phyloP scores from a whole-genome alignment of 78 protist genomes.

The Guillardia theta region DNA sequence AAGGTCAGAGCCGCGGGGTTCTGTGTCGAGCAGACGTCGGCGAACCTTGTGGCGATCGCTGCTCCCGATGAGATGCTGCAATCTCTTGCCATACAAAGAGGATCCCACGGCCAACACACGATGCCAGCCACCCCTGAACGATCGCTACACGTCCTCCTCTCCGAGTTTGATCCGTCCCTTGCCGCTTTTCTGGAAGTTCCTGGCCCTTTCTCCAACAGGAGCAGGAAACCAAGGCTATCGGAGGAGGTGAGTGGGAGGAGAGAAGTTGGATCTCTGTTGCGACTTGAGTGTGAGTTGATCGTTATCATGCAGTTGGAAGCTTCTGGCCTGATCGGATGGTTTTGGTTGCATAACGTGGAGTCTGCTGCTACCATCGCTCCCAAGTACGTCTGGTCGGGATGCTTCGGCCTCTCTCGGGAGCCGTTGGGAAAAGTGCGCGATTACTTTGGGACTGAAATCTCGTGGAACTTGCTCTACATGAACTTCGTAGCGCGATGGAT shows the following conservation, averaged over 20 bases:
- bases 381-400: neutral
- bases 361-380: neutral
- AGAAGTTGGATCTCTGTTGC: no score
- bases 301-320: no score
- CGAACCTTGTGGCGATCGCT: neutral
- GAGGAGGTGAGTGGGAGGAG: no score
- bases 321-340: neutral
- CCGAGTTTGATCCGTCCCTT: neutral
- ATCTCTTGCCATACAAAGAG: neutral
- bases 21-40: constrained; percentile 1
- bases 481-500: constrained; percentile 23
- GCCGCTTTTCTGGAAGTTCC: neutral
- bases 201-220: neutral
- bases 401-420: neutral
- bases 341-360: neutral
- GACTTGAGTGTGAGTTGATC: no score
- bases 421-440: neutral
- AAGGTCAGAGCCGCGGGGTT: neutral
- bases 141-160: neutral
- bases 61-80: constrained; percentile 1
- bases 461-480: neutral
- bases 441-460: neutral
- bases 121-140: constrained; percentile 18
- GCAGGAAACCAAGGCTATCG: neutral
- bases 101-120: neutral